These are phyloP conservation scores for Yamadazyma membranifaciens DNA, from an alignment of 1,139 yeast species.

Conservation along the genomic window DNA sequence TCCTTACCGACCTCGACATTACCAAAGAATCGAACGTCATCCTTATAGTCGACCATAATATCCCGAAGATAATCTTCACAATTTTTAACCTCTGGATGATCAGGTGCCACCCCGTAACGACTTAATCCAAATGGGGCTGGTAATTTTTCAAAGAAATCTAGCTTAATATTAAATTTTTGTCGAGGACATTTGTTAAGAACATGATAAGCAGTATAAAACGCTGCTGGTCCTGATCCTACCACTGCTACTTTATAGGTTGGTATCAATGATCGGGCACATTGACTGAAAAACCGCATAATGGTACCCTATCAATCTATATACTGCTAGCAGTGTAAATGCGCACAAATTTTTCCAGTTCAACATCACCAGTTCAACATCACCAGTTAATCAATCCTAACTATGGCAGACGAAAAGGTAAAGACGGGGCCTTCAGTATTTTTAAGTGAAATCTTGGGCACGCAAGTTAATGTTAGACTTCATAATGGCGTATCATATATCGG, in stretches of 20 bases:
- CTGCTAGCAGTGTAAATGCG: too few relatives aligned
- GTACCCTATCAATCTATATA: too few relatives aligned
- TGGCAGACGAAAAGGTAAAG: constrained; percentile 17
- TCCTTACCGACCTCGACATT: constrained; percentile 66
- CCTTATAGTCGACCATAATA: constrained; percentile 36
- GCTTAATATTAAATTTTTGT: constrained; percentile 36
- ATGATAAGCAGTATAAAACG: constrained; percentile 85
- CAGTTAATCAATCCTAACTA: neutral
- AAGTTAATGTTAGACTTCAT: constrained; percentile 79
- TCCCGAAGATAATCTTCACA: constrained; percentile 79
- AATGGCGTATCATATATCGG: constrained; percentile 83
- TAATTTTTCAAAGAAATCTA: constrained; percentile 72
- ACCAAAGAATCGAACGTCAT: constrained; percentile 65
- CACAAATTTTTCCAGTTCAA: neutral
- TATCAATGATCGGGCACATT: neutral
- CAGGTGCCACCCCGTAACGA: constrained; percentile 98
- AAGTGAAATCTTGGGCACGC: constrained; percentile 72
- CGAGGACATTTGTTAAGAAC: constrained; percentile 49
- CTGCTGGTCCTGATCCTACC: constrained; percentile 96
- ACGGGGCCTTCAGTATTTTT: constrained; percentile 76
- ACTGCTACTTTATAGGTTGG: constrained; percentile 53
- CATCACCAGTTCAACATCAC: neutral
- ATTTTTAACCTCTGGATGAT: constrained; percentile 94
- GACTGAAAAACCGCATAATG: neutral
- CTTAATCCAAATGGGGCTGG: constrained; percentile 93